Evolutionary conservation across 2,329 filamentous ascomycete genomes (phyloP).

Genomic region (Chrysosporium queenslandicum): DNA sequence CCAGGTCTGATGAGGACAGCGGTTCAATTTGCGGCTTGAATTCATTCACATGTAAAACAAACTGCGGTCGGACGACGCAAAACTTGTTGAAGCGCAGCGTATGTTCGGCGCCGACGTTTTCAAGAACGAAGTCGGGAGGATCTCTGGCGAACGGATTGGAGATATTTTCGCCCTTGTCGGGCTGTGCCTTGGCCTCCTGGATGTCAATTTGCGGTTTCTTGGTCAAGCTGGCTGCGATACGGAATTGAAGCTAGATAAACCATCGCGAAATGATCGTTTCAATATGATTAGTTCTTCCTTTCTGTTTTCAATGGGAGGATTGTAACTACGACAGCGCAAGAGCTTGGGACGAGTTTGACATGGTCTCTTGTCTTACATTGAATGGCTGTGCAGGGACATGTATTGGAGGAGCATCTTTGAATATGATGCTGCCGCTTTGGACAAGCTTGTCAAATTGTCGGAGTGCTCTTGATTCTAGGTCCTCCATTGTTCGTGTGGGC

Average conservation of each 20-base stretch:
- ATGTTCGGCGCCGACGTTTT: slow-evolving; percentile 15
- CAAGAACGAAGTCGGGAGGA: slow-evolving; percentile 19
- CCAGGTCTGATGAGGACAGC: slow-evolving; percentile 15
- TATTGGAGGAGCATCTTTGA: slow-evolving; percentile 14
- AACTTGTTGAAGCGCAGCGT: slow-evolving; percentile 21
- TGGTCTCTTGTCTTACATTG: slow-evolving; percentile 17
- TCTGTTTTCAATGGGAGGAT: neutral
- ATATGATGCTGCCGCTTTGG: slow-evolving; percentile 16
- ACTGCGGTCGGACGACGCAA: slow-evolving; percentile 18
- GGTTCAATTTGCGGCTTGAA: slow-evolving; percentile 19
- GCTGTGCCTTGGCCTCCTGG: slow-evolving; percentile 12
- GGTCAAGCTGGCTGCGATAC: slow-evolving; percentile 16
- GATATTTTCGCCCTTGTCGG: neutral
- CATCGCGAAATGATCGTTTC: too few species aligned
- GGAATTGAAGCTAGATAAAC: slow-evolving; percentile 17
- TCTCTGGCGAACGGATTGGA: slow-evolving; percentile 15
- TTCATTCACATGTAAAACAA: slow-evolving; percentile 19
- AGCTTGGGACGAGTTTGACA: neutral
- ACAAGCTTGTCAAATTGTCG: slow-evolving; percentile 20
- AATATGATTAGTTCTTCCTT: neutral
- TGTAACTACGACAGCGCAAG: neutral
- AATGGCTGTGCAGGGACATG: slow-evolving; percentile 17
- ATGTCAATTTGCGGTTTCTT: slow-evolving; percentile 17
- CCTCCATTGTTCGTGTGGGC: slow-evolving; percentile 3
- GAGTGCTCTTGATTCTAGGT: slow-evolving; percentile 15